Percentiles rank a stretch among this genome's conserved stretches.
These are phyloP conservation scores for Leccinum solheimii DNA, from an alignment of 1,284 basidiomycete genomes.

Conservation along the genomic window DNA sequence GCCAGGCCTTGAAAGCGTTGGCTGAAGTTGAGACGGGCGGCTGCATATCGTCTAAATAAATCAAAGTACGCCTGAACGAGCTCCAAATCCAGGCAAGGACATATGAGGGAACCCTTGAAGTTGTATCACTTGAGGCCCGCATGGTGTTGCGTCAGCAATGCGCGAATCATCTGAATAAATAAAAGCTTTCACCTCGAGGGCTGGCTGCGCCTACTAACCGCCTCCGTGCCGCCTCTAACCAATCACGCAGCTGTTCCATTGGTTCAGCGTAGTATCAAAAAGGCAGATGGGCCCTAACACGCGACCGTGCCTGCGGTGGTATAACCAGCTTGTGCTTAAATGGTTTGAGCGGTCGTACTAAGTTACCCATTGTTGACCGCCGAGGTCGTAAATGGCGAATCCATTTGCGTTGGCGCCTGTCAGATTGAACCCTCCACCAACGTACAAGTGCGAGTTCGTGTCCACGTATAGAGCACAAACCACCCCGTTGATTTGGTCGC, in stretches of 20 bases:
- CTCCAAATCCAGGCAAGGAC: too few species aligned
- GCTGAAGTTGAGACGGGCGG: slow-evolving; percentile 78
- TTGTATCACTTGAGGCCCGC: too few species aligned
- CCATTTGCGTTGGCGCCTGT: slow-evolving; percentile 55
- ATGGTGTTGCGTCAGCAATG: too few species aligned
- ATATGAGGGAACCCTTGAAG: too few species aligned
- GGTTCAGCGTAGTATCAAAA: too few species aligned
- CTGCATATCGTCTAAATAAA: slow-evolving; percentile 47
- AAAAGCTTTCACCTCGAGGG: too few species aligned
- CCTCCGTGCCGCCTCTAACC: too few species aligned
- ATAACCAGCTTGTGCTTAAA: slow-evolving; percentile 55
- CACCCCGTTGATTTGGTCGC: slow-evolving; percentile 65
- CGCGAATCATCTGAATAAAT: too few species aligned
- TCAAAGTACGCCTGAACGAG: too few species aligned
- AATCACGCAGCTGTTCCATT: too few species aligned
- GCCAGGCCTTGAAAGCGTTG: slow-evolving; percentile 84
- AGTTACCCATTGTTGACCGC: slow-evolving; percentile 57
- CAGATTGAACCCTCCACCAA: slow-evolving; percentile 80
- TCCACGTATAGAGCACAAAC: slow-evolving; percentile 74
- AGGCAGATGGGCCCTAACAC: too few species aligned
- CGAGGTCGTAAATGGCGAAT: slow-evolving; percentile 80
- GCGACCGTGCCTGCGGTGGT: slow-evolving; percentile 12
- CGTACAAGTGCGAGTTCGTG: slow-evolving; percentile 61
- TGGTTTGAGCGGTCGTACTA: slow-evolving; percentile 46
- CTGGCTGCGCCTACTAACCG: too few species aligned